Conservation (phyloP, 768 basidiomycete species). For the Lactarius pseudohatsudake region DNA sequence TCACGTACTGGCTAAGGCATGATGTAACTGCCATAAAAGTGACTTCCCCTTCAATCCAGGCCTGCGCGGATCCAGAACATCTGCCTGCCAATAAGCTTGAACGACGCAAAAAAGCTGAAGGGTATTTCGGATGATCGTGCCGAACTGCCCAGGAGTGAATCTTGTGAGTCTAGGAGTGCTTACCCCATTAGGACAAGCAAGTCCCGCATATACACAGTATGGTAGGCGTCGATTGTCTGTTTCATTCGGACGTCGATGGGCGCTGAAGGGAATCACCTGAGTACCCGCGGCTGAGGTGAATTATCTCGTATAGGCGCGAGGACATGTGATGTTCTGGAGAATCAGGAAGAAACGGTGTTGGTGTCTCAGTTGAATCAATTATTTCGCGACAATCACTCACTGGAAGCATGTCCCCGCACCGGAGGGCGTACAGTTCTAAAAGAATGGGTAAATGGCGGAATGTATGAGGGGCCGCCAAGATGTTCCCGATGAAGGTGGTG, state of each 20-base stretch:
- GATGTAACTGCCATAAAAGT: neutral
- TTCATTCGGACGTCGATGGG: neutral
- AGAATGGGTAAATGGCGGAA: slow-evolving; percentile 4
- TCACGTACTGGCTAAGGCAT: neutral
- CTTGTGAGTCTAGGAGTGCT: neutral
- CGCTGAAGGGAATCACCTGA: neutral
- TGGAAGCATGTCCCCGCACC: neutral
- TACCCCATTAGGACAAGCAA: slow-evolving; percentile 1
- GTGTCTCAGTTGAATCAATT: neutral
- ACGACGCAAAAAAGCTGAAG: neutral
- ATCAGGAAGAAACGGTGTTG: neutral
- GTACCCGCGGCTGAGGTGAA: neutral
- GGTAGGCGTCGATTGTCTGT: neutral
- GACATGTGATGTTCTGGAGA: neutral
- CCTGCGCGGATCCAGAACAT: neutral
- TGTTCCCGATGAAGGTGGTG: neutral
- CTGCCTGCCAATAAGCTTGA: neutral
- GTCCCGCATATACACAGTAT: neutral
- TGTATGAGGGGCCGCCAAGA: slow-evolving; percentile 8
- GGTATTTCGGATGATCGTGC: slow-evolving; percentile 9
- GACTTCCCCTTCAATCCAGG: neutral
- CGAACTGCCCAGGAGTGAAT: neutral
- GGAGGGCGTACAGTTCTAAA: slow-evolving; percentile 1
- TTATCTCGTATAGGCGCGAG: too few species aligned
- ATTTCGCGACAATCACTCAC: neutral